Conservation (phyloP, 108 stramenopile genomes). For the Bacterosira constricta region DNA sequence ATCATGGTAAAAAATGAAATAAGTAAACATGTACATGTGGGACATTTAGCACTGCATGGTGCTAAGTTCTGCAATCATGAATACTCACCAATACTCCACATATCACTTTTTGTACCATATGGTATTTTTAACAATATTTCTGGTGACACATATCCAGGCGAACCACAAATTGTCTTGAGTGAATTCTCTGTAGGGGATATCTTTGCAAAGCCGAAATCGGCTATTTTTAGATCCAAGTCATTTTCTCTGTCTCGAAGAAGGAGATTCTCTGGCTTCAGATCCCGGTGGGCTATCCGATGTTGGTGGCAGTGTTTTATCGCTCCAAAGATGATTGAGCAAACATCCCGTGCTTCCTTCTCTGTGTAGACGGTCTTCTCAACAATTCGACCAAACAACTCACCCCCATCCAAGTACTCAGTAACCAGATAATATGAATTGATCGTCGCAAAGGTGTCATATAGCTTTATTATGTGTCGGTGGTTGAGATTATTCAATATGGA, state of each 20-base stretch:
- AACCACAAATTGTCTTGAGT: conserved; percentile 54
- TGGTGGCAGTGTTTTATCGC: conserved; percentile 87
- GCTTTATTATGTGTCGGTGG: conserved; percentile 71
- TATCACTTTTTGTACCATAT: conserved; percentile 43
- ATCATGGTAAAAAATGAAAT: too few relatives aligned
- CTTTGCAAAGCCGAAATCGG: conserved; percentile 83
- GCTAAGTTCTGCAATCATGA: neutral
- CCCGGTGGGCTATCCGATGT: conserved; percentile 82
- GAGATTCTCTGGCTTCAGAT: conserved; percentile 92
- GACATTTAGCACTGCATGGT: neutral
- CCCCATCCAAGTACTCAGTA: conserved; percentile 86
- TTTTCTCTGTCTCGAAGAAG: conserved; percentile 55
- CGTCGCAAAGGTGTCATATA: conserved; percentile 92
- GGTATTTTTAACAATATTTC: conserved; percentile 12
- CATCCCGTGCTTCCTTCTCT: conserved; percentile 82
- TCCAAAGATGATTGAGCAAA: conserved; percentile 67
- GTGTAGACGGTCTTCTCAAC: conserved; percentile 87
- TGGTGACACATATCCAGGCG: conserved; percentile 52
- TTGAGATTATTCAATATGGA: conserved; percentile 60
- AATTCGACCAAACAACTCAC: conserved; percentile 93
- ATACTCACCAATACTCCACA: conserved; percentile 61
- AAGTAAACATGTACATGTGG: neutral
- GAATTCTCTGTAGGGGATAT: conserved; percentile 18
- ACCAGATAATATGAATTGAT: conserved; percentile 81
- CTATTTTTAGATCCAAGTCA: conserved; percentile 71